Percentiles rank a stretch among this genome's conserved stretches.
Evolutionary conservation across 352 stramenopile species (phyloP).

Genomic region (Pythium biforme): DNA sequence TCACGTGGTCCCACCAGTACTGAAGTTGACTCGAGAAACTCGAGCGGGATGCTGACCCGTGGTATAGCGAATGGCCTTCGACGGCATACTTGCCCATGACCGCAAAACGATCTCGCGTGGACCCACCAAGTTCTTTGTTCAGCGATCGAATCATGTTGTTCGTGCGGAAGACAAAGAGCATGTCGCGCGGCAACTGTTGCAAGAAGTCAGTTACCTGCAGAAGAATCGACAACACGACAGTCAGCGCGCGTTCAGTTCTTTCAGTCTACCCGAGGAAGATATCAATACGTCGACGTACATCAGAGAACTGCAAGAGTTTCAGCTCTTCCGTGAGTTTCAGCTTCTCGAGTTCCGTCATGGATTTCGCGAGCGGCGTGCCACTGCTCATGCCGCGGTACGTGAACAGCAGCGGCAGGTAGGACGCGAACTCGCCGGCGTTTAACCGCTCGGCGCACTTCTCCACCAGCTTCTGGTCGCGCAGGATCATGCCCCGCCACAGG

Average conservation of each 20-base stretch:
- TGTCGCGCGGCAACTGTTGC: slow-evolving; percentile 84
- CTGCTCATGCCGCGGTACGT: slow-evolving; percentile 81
- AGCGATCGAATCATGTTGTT: slow-evolving; percentile 90
- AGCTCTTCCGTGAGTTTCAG: slow-evolving; percentile 56
- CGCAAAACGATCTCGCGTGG: slow-evolving; percentile 70
- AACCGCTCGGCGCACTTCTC: slow-evolving; percentile 53
- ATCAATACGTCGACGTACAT: slow-evolving; percentile 33
- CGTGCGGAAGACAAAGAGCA: slow-evolving; percentile 90
- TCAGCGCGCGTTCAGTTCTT: neutral
- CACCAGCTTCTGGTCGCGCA: slow-evolving; percentile 84
- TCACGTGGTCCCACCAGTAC: slow-evolving; percentile 71
- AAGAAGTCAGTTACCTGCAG: slow-evolving; percentile 78
- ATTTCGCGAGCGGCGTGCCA: slow-evolving; percentile 51
- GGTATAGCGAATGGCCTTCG: slow-evolving; percentile 52
- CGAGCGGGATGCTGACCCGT: slow-evolving; percentile 15
- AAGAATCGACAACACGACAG: neutral
- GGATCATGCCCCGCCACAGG: slow-evolving; percentile 94
- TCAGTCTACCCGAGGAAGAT: no score
- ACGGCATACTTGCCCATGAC: slow-evolving; percentile 77
- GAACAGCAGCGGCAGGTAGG: slow-evolving; percentile 84
- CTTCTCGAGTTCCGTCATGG: slow-evolving; percentile 73
- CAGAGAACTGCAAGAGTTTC: slow-evolving; percentile 59
- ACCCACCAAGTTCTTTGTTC: slow-evolving; percentile 87
- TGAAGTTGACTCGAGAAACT: slow-evolving; percentile 11
- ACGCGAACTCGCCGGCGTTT: slow-evolving; percentile 55